phyloP scores from a whole-genome alignment of 179 eudicot species.

The Vitellaria paradoxa region DNA sequence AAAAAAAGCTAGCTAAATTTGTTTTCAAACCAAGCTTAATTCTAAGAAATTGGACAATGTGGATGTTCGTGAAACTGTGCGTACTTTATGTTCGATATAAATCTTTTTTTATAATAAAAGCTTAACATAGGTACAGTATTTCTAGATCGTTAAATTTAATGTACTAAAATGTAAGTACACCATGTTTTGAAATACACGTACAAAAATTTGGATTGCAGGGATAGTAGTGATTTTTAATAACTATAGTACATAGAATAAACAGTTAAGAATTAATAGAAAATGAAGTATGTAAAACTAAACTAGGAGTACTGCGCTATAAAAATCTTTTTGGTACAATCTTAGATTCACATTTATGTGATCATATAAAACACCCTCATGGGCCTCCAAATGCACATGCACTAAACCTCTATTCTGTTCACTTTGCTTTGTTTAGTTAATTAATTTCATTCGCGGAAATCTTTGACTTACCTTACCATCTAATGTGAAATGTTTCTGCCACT shows the following conservation, averaged over 20 bases:
- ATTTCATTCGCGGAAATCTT: neutral
- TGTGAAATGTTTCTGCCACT: conserved; percentile 6
- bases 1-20: too few species aligned
- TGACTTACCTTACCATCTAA: conserved; percentile 12
- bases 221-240: too few species aligned
- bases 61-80: too few species aligned
- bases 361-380: neutral
- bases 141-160: too few species aligned
- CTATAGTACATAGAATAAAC: neutral
- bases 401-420: neutral
- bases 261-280: neutral
- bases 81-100: too few species aligned
- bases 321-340: neutral
- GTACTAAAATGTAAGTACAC: too few species aligned
- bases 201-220: too few species aligned
- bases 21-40: too few species aligned
- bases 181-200: too few species aligned
- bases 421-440: conserved; percentile 2
- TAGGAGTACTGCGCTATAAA: neutral
- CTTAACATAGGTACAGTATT: too few species aligned
- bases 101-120: too few species aligned
- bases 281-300: neutral
- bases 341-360: neutral
- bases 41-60: too few species aligned
- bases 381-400: conserved; percentile 12